Percentiles rank a stretch among this genome's conserved stretches.
Evolutionary conservation across 805 yeast species (phyloP).

Genomic region (Lachancea kluyveri): DNA sequence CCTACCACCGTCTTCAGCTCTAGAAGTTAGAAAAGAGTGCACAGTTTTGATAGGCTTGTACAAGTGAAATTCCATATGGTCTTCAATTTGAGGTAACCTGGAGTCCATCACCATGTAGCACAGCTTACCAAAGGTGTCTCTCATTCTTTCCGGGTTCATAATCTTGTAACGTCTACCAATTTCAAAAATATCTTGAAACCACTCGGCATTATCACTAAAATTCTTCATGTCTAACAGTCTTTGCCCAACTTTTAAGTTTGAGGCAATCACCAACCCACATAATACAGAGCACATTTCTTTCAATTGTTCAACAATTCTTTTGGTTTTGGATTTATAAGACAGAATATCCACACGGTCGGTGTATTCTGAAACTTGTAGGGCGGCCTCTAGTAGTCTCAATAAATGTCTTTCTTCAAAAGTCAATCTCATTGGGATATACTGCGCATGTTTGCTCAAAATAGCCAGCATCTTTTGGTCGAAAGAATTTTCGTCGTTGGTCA

Average conservation of each 20-base stretch:
- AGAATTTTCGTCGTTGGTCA: slow-evolving; percentile 10
- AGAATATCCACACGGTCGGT: slow-evolving; percentile 73
- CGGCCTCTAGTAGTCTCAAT: slow-evolving; percentile 64
- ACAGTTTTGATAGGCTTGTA: slow-evolving; percentile 70
- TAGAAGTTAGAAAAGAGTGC: slow-evolving; percentile 38
- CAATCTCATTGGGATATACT: slow-evolving; percentile 64
- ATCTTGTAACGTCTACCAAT: slow-evolving; percentile 76
- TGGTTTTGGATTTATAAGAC: slow-evolving; percentile 59
- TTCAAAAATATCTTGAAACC: slow-evolving; percentile 69
- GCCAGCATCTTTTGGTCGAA: slow-evolving; percentile 29
- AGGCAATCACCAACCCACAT: slow-evolving; percentile 74
- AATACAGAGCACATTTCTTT: slow-evolving; percentile 73
- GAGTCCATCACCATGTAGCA: slow-evolving; percentile 87
- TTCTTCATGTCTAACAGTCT: slow-evolving; percentile 58
- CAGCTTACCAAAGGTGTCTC: slow-evolving; percentile 71
- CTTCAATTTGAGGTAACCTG: slow-evolving; percentile 60
- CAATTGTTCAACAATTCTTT: slow-evolving; percentile 64
- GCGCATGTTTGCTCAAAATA: slow-evolving; percentile 39
- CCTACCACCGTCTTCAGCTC: slow-evolving; percentile 31
- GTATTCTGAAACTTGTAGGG: slow-evolving; percentile 70
- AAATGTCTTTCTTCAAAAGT: slow-evolving; percentile 64
- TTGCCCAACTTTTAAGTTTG: slow-evolving; percentile 66
- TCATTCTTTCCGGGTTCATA: slow-evolving; percentile 79
- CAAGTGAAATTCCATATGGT: slow-evolving; percentile 68
- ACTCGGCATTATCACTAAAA: slow-evolving; percentile 61